A percentile compares a stretch with the other conserved stretches of the same genome.
Evolutionary conservation across 768 basidiomycete species (phyloP).

Genomic region (Mrakia gelida): DNA sequence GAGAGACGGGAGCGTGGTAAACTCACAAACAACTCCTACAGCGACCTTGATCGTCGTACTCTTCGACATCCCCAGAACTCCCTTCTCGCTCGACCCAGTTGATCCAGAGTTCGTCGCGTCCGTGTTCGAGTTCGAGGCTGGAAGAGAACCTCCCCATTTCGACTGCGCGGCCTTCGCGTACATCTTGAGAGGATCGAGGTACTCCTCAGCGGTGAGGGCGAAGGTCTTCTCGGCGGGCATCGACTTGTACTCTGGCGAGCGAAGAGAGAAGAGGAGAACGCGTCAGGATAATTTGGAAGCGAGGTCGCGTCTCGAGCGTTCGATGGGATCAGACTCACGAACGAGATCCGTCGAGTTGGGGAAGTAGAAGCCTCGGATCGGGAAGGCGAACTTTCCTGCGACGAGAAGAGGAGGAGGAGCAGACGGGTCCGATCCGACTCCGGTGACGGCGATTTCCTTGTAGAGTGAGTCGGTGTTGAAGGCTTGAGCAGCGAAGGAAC

Average conservation of each 20-base stretch:
- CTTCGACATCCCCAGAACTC: neutral
- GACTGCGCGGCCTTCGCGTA: neutral
- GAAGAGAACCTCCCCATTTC: neutral
- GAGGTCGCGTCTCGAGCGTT: neutral
- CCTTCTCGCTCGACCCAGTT: neutral
- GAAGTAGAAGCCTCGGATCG: neutral
- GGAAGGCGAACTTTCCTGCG: neutral
- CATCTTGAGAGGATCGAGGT: conserved; percentile 7
- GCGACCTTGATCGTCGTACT: neutral
- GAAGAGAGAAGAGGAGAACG: neutral
- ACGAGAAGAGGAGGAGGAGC: neutral
- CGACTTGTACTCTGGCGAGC: conserved; percentile 2
- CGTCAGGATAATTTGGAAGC: neutral
- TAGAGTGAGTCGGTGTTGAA: neutral
- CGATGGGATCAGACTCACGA: neutral
- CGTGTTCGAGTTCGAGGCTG: neutral
- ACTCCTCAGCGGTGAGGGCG: neutral
- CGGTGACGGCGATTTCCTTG: neutral
- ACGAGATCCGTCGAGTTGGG: neutral
- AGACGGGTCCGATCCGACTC: neutral
- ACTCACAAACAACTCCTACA: neutral
- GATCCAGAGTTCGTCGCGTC: neutral
- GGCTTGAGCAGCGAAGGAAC: neutral
- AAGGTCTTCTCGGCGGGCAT: conserved; percentile 1
- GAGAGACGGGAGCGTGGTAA: neutral